Evolutionary conservation across 2,329 filamentous ascomycete genomes (phyloP), one percentile per base, ranked within the genome.

Genomic region (Stachybotrys chartarum): DNA sequence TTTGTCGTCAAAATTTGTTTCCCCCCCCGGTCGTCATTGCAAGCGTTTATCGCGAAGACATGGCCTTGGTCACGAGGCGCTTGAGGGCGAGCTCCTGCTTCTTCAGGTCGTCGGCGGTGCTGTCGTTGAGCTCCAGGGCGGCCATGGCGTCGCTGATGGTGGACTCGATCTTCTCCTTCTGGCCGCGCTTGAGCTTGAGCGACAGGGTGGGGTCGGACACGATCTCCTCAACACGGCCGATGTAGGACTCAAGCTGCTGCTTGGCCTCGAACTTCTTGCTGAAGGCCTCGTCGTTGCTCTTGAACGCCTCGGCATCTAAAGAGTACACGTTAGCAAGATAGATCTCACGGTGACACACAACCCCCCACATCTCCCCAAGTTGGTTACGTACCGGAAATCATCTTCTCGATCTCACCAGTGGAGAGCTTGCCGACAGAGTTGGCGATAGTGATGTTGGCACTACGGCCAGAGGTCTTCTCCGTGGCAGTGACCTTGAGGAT

Each of bases 361-460:
- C 14, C 35, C 35, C 14, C 35, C 8, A 42, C 35, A 42, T 24
- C 24, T 24, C 24, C 24, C 24, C 3, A 14, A 42, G 14, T n/a
- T 7, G 30, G 12, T 12, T 49, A 70, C 79, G 71, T 77, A 86
- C 84, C 90, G 74, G 80, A 88, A 75, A 99, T 91, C 93, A 97
- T 97, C 81, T 85, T 91, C 83, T 99, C 94, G 63, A 99, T 99
- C 80, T 99, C 94, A 60, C 78, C 78, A 54, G 87, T 89, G 60
- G 91, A 96, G 65, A 99, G 90, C 84, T 99, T 99, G 75, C 94
- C 94, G 69, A 99, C 93, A 58, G 94, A 96, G 86, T 99, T 99
- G 78, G 90, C 91, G 78, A 99, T 99, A 74, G 94, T 99, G 76
- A 99, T 99, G 86, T 99, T 99, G 78, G 94, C 94, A 71, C 84